phyloP scores from a whole-genome alignment of 1,284 basidiomycete genomes.

The Cryptococcus neoformans region DNA sequence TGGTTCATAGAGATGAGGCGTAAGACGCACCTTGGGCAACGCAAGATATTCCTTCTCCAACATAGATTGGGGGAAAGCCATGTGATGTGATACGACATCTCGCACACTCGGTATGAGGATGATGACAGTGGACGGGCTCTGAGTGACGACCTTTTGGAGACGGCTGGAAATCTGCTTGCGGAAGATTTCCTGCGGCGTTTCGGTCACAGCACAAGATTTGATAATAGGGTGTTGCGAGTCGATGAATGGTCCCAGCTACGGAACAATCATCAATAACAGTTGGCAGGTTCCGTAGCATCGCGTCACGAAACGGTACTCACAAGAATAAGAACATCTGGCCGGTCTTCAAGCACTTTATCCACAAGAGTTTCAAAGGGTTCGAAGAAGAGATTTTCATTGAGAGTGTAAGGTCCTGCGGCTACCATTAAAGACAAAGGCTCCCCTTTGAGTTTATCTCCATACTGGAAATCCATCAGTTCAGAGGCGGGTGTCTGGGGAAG shows the following conservation, averaged over 20 bases:
- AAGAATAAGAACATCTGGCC: slow-evolving; percentile 74
- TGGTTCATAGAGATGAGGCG: neutral
- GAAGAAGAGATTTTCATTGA: slow-evolving; percentile 71
- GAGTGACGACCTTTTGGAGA: slow-evolving; percentile 60
- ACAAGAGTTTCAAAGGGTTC: slow-evolving; percentile 65
- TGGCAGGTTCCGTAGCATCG: neutral
- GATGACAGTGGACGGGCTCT: slow-evolving; percentile 64
- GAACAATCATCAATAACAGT: neutral
- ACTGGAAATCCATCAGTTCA: slow-evolving; percentile 39
- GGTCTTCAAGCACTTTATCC: slow-evolving; percentile 57
- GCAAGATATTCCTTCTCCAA: slow-evolving; percentile 54
- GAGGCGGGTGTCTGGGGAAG: slow-evolving; percentile 36
- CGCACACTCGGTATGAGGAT: slow-evolving; percentile 77
- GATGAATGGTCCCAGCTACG: slow-evolving; percentile 84
- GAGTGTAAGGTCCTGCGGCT: slow-evolving; percentile 77
- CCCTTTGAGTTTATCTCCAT: slow-evolving; percentile 44
- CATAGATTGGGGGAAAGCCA: slow-evolving; percentile 83
- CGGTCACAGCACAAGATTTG: slow-evolving; percentile 65
- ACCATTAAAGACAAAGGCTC: slow-evolving; percentile 63
- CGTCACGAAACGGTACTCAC: slow-evolving; percentile 52
- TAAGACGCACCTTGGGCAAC: slow-evolving; percentile 46
- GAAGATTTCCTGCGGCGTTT: slow-evolving; percentile 68
- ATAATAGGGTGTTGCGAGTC: slow-evolving; percentile 72
- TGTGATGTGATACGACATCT: slow-evolving; percentile 75
- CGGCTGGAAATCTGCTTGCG: slow-evolving; percentile 61